A percentile compares a stretch with the other conserved stretches of the same genome.
These are phyloP conservation scores for Globisporangium paroecandrum DNA, from an alignment of 352 stramenopile genomes.

Conservation along the genomic window DNA sequence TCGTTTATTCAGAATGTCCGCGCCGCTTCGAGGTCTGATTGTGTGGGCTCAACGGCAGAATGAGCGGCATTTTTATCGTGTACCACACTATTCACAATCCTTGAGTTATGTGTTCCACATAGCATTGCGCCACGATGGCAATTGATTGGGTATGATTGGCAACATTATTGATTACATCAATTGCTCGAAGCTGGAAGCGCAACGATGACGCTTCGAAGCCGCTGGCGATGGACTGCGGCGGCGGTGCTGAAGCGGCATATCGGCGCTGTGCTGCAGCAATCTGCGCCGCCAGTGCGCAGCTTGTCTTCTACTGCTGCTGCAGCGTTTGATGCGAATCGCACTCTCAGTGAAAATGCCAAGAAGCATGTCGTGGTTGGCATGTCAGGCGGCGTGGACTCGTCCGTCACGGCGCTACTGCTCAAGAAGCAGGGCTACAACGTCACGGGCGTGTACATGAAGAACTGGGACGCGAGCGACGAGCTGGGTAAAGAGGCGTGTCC, in stretches of 20 bases:
- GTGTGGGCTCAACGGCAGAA: not conserved
- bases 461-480: constrained; percentile 97
- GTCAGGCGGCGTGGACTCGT: constrained; percentile 98
- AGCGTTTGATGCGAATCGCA: not conserved
- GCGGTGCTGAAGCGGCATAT: not conserved
- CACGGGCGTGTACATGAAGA: constrained; percentile 98
- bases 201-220: constrained; percentile 7
- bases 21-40: not conserved
- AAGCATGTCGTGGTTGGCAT: constrained; percentile 94
- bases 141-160: not conserved
- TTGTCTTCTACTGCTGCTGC: not conserved
- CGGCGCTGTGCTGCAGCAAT: not conserved
- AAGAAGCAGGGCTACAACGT: constrained; percentile 88
- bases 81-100: not conserved
- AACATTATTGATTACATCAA: not conserved
- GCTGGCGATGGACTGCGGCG: not conserved
- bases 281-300: not conserved
- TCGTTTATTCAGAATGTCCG: not conserved
- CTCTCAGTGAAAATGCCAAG: constrained; percentile 20
- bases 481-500: constrained; percentile 78
- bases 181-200: not conserved
- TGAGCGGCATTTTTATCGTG: not conserved
- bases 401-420: constrained; percentile 92
- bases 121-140: not conserved
- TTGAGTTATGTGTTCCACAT: not conserved